phyloP scores from a whole-genome alignment of 129 eudicot species.

The Kitagawia praeruptora region DNA sequence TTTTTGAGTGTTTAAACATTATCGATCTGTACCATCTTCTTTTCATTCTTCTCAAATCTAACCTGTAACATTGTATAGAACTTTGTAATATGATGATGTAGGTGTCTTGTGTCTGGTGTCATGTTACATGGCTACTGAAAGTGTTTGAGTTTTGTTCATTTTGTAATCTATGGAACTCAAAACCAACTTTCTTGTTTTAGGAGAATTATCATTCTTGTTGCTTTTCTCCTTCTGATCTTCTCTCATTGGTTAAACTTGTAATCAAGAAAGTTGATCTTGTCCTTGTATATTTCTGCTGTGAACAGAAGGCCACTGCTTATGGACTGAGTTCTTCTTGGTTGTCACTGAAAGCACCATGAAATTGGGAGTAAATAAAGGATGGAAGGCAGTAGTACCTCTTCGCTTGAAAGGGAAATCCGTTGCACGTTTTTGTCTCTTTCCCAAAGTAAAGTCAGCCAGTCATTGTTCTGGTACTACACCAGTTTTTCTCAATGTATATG shows the following conservation, averaged over 20 bases:
- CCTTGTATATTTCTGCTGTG: conserved; percentile 7
- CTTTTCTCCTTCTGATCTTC: not conserved
- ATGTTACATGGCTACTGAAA: not conserved
- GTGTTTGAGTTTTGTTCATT: not conserved
- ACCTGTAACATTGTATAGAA: not conserved
- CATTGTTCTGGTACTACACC: conserved; percentile 44
- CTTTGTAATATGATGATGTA: not conserved
- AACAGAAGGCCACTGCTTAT: conserved; percentile 25
- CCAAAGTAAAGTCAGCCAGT: conserved; percentile 42
- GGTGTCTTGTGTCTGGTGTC: not conserved
- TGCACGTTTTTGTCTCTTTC: conserved; percentile 49
- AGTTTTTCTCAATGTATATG: conserved; percentile 61
- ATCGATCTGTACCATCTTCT: not conserved
- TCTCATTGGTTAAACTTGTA: not conserved
- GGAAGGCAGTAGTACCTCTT: conserved; percentile 38
- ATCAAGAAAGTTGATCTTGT: not conserved
- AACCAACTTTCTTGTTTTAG: not conserved
- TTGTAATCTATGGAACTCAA: not conserved
- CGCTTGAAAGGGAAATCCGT: conserved; percentile 44
- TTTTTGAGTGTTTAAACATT: too few relatives aligned
- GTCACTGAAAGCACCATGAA: conserved; percentile 36
- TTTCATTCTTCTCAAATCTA: not conserved
- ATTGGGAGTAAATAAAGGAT: conserved; percentile 44
- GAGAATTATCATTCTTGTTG: not conserved
- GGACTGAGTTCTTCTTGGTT: conserved; percentile 17